Evolutionary conservation across 805 yeast genomes (phyloP).

Genomic region (Saccharomycopsis malanga): DNA sequence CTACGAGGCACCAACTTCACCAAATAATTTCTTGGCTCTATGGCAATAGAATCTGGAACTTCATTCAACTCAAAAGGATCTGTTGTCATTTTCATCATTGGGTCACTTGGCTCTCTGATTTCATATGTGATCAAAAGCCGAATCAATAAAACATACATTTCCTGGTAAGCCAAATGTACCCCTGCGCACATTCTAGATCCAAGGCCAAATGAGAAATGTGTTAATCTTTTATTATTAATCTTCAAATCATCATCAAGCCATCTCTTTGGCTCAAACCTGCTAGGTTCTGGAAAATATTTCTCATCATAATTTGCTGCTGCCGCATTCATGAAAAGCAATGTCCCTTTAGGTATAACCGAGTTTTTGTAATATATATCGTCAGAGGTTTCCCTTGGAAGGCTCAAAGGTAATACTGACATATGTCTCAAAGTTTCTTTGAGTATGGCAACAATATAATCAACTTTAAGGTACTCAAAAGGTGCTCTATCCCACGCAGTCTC

Average conservation of each 20-base stretch:
- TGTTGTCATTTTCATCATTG: constrained; percentile 32
- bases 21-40: constrained; percentile 47
- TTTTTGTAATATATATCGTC: constrained; percentile 37
- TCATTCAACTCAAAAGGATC: constrained; percentile 47
- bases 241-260: constrained; percentile 34
- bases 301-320: constrained; percentile 66
- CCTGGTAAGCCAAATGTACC: constrained; percentile 53
- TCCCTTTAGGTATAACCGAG: constrained; percentile 45
- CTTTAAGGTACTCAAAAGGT: constrained; percentile 28
- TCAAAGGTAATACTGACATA: constrained; percentile 60
- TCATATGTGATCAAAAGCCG: constrained; percentile 47
- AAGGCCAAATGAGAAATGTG: constrained; percentile 53
- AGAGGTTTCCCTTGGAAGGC: constrained; percentile 58
- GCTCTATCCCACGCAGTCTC: constrained; percentile 32
- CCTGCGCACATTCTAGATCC: constrained; percentile 76
- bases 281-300: constrained; percentile 36
- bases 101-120: constrained; percentile 36
- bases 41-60: constrained; percentile 51
- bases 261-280: constrained; percentile 45
- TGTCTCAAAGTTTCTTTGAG: constrained; percentile 55
- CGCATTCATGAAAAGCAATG: constrained; percentile 57
- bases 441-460: constrained; percentile 50
- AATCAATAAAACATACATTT: constrained; percentile 51
- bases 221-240: constrained; percentile 12
- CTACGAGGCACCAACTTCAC: constrained; percentile 29